A percentile compares a stretch with the other conserved stretches of the same genome.
Conservation (phyloP, 352 stramenopile species). For the Globisporangium canariense region DNA sequence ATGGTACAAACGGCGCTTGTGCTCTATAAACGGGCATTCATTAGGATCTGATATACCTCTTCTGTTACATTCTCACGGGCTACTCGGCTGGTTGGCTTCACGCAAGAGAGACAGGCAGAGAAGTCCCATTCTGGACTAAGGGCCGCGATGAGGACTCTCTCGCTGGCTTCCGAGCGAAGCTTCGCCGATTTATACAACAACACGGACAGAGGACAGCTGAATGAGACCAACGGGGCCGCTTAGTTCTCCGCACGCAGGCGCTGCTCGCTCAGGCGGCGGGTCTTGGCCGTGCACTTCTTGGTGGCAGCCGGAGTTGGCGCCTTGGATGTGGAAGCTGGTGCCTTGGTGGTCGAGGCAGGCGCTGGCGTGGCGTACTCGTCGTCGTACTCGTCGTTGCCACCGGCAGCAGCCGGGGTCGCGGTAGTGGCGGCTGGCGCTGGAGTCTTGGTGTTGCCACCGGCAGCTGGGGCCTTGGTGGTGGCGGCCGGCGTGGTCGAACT, state of each 20-base stretch:
- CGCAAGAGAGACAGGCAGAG: background rate
- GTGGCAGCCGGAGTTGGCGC: slow-evolving; percentile 4
- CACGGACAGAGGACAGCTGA: background rate
- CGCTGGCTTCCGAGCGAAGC: background rate
- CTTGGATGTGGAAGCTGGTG: background rate
- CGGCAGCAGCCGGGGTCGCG: background rate
- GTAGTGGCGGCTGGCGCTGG: background rate
- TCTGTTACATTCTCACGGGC: background rate
- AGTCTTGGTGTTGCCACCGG: slow-evolving; percentile 10
- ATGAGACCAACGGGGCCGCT: background rate
- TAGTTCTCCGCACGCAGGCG: slow-evolving; percentile 7
- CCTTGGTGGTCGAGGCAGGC: slow-evolving; percentile 3
- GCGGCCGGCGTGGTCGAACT: slow-evolving; percentile 3
- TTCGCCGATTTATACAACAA: slow-evolving; percentile 5
- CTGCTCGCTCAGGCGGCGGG: slow-evolving; percentile 9
- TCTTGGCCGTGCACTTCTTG: slow-evolving; percentile 15
- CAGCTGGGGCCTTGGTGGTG: slow-evolving; percentile 10
- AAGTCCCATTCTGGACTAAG: background rate
- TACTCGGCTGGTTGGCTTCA: background rate
- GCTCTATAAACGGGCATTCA: slow-evolving; percentile 3
- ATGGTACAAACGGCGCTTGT: background rate
- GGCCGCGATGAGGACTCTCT: background rate
- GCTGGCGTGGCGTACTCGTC: slow-evolving; percentile 15
- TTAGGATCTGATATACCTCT: background rate
- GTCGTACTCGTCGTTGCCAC: slow-evolving; percentile 12